Base-by-base conservation (phyloP, 2,329 filamentous ascomycete genomes). In the Verticillium albo-atrum region DNA sequence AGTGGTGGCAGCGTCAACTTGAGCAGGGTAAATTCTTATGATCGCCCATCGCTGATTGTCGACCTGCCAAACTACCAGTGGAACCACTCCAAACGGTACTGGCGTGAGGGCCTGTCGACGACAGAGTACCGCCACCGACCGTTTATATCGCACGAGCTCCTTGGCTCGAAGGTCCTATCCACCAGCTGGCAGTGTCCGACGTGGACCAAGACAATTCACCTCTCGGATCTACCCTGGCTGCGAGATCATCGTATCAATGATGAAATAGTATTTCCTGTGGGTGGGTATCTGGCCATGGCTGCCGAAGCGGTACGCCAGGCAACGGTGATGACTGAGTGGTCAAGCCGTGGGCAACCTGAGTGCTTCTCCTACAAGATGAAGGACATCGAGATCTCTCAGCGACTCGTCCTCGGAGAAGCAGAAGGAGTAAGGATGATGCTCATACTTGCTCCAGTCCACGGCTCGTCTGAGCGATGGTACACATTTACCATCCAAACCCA, bases 201-300 rank as follows among this genome's bases (percentile, higher is more conserved):
- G 7, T 62, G 28, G 25, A 27, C 25, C 7, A 58, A 60, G 17
- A n/a, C 34, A 2, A 53, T 62, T 3, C 32, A 52, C 7, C 25
- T 61, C 12, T 25, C 26, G 7, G 58, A 62, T 26, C 30, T 58
- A n/a, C 71, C 79, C 32, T 79, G 79, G 25, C 73, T 75, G 9
- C 67, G 74, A 54, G 74, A 77, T 61, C 77, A 78, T 66, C 60
- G 67, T 52, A 75, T 78, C 73, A 71, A 77, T 56, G 75, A 70
- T 64, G 70, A 77, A 35, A 72, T 72, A 58, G 72, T 77, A 64
- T 72, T 74, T 53, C 71, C 76, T 1, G 55, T 32, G 3, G 51
- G 55, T 3, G 58, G 55, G 6, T 62, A 52, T 9, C 17, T 58
- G 20, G 28, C 60, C 30, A 62, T 62, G 58, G 60, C 60, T 7